Evolutionary conservation across 768 basidiomycete species (phyloP), one percentile per base, ranked within the genome.

Genomic region (Lepiota brunneoincarnata): DNA sequence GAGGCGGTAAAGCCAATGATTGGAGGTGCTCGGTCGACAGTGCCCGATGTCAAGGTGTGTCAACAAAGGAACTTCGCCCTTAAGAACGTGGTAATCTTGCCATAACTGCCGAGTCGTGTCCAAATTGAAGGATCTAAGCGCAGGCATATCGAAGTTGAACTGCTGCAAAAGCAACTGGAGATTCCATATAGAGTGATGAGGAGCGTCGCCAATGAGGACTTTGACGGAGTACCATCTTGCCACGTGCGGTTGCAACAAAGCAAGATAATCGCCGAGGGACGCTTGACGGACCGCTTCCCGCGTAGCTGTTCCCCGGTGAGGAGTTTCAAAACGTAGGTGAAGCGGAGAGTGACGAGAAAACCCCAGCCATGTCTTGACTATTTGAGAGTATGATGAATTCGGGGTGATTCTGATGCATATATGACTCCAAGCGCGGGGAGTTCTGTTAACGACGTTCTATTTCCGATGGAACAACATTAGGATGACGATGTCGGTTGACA

Each of bases 111-210:
- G 48, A 15, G 56, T 47, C 15, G 56, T 57, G 17, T 51, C 55
- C 49, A 57, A 35, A 21, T 48, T 44, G 26, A 57, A 57, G 11
- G 11, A 43, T 17, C 37, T 44, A 23, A 57, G 47, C 15, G 36
- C 51, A 12, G 51, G 43, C 51, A 54, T 57, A n/a, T 45, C 38
- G 18, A 57, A 57, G 51, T 52, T 57, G 44, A 57, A 57, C 15
- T 54, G 56, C 14, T 57, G 50, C 5, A 57, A 31, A 31, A 57
- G 49, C 17, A 44, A 37, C 17, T 57, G 49, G 12, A 57, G 37
- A 37, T 57, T 53, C 56, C 54, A 55, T n/a, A 55, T 47, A 17
- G 54, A 49, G 36, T 56, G 55, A 12, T 56, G 49, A 23, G 49
- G 49, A 7, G 46, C 38, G 18, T 49, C 47, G 10, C 43, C 49